Base-by-base conservation (phyloP, 2,329 filamentous ascomycete species). In the Penicillium sp. region DNA sequence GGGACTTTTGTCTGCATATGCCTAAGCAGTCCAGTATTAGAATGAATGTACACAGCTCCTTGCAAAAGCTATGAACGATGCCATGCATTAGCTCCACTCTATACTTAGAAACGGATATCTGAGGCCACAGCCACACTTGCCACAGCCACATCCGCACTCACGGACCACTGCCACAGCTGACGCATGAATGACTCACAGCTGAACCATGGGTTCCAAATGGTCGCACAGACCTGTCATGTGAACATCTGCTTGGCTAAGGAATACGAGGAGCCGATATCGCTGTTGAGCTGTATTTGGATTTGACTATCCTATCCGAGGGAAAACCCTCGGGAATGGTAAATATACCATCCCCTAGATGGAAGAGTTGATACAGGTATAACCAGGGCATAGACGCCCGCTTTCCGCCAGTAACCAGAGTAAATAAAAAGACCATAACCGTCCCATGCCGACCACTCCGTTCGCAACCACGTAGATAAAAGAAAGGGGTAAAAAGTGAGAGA, bases 361-460 rank as follows among this genome's bases (percentile, higher is more conserved):
- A 52, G 35, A 59, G 44, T 38, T 54, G 51, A 58, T 48, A 56
- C 40, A 61, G 56, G 25, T 54, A 43, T 54, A 53, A 53, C 36
- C 44, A 57, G 51, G 30, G 31, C 42, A 35, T 35, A 55, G 48
- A 38, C 42, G 50, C 50, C 50, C 33, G 42, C 42, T 47, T 26
- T 25, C 26, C 46, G 22, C 22, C 41, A 53, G 25, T 53, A 47
- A 50, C 19, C 50, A 30, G 37, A 57, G 60, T 55, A 55, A 53
- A 63, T 50, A 62, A 54, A 53, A 53, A 57, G 59, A 62, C 55
- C 54, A 65, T 47, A 53, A 61, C 61, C 68, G 60, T 58, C 63
- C 69, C 65, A 62, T 66, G 63, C 62, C 69, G 58, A 63, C 59
- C 66, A 61, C 69, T 70, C 69, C 69, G 53, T 62, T 60, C 60